Evolutionary conservation across 2,329 filamentous ascomycete species (phyloP).

Genomic region (Samsoniella hepiali): DNA sequence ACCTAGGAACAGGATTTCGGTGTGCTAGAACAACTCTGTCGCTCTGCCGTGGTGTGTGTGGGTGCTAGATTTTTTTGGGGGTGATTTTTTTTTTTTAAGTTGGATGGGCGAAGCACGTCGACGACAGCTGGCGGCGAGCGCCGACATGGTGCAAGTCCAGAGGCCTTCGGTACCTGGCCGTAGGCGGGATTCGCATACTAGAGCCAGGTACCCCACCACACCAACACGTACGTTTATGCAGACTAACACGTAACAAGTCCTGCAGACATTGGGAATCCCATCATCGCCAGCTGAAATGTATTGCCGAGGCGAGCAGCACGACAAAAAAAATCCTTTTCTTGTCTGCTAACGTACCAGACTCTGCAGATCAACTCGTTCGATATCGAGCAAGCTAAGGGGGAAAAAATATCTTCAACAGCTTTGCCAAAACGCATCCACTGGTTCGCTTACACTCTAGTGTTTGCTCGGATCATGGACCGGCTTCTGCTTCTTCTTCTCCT

Average conservation of each 20-base stretch:
- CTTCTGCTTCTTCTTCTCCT: not conserved
- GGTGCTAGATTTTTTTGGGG: not conserved
- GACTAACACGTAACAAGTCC: not conserved
- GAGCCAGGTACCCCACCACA: not conserved
- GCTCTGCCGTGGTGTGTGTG: constrained; percentile 10
- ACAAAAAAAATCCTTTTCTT: not conserved
- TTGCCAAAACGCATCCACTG: not conserved
- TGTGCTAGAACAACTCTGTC: not conserved
- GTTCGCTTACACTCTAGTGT: not conserved
- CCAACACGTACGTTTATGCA: not conserved
- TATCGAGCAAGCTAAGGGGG: not conserved
- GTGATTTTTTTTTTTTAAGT: no score
- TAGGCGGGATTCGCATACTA: not conserved
- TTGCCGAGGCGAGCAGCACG: not conserved
- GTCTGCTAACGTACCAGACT: not conserved
- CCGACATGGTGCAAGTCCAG: not conserved
- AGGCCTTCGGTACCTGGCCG: not conserved
- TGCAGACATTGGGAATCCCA: not conserved
- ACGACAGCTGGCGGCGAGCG: not conserved
- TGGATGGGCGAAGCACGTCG: no score
- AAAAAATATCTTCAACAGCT: not conserved
- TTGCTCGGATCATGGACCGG: not conserved
- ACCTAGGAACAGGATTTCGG: not conserved
- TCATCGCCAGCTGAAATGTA: not conserved
- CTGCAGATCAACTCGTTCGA: no score